A percentile compares a stretch with the other conserved stretches of the same genome.
phyloP scores from a whole-genome alignment of 495 filamentous ascomycete genomes.

The Penicillium odoratum region DNA sequence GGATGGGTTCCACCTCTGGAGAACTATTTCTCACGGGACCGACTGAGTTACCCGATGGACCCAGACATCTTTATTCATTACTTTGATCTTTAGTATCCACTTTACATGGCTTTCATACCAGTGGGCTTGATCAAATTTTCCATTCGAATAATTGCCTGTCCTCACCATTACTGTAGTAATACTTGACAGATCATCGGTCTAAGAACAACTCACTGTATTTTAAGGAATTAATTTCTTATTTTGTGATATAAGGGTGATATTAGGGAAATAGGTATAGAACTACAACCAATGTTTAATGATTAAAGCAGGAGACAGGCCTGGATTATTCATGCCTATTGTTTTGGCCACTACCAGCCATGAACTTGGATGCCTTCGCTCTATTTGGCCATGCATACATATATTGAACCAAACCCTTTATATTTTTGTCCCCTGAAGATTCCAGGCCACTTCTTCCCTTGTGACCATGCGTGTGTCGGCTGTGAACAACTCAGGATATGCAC shows the following conservation, averaged over 20 bases:
- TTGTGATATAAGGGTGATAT: neutral
- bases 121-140: neutral
- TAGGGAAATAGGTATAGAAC: neutral
- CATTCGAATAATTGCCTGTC: neutral
- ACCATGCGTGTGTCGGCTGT: neutral
- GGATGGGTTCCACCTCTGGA: neutral
- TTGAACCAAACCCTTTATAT: neutral
- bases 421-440: too few relatives aligned
- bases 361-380: neutral
- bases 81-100: neutral
- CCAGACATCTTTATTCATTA: neutral
- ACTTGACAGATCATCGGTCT: neutral
- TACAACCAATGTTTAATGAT: neutral
- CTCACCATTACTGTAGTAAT: neutral
- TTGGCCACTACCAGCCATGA: neutral
- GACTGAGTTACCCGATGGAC: neutral
- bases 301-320: neutral
- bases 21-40: neutral
- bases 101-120: neutral
- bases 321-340: neutral
- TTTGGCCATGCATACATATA: neutral
- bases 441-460: neutral
- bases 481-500: constrained; percentile 7
- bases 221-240: neutral
- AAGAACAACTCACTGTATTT: neutral